These are phyloP conservation scores for Clarireedia homoeocarpa DNA, from an alignment of 2,329 filamentous ascomycete genomes.

Conservation along the genomic window DNA sequence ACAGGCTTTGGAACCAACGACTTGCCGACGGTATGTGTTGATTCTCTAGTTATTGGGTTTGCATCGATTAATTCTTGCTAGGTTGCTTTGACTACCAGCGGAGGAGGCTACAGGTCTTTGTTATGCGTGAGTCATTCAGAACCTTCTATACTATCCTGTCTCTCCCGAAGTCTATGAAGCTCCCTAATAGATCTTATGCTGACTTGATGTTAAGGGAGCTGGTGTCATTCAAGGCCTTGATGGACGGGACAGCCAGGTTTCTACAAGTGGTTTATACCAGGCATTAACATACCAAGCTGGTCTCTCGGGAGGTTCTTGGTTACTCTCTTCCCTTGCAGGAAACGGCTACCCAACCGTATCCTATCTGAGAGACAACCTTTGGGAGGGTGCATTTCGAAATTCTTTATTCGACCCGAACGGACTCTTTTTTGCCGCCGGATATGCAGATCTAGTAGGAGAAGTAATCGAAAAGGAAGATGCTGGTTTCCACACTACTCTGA, in stretches of 20 bases:
- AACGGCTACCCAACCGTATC: slow-evolving; percentile 40
- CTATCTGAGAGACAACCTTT: slow-evolving; percentile 32
- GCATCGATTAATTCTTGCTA: slow-evolving; percentile 5
- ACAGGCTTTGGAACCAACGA: slow-evolving; percentile 28
- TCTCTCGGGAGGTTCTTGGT: slow-evolving; percentile 39
- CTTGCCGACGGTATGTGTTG: slow-evolving; percentile 29
- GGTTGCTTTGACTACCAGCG: slow-evolving; percentile 33
- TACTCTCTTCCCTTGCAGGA: slow-evolving; percentile 37
- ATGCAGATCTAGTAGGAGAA: slow-evolving; percentile 15
- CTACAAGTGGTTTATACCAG: slow-evolving; percentile 37
- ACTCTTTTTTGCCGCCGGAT: slow-evolving; percentile 26
- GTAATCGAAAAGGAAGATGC: slow-evolving; percentile 25
- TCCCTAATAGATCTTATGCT: background rate
- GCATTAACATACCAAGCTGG: slow-evolving; percentile 38
- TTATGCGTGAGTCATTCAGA: slow-evolving; percentile 14
- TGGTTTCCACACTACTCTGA: slow-evolving; percentile 21
- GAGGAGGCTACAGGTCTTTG: slow-evolving; percentile 27
- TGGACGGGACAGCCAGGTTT: slow-evolving; percentile 32
- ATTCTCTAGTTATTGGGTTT: background rate
- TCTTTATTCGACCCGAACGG: slow-evolving; percentile 32
- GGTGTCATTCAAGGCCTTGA: slow-evolving; percentile 30
- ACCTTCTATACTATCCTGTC: too few species aligned
- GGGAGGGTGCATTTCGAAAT: slow-evolving; percentile 33
- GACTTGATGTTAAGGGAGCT: slow-evolving; percentile 14
- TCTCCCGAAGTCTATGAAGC: background rate